Evolutionary conservation across 768 basidiomycete species (phyloP).

Genomic region (Termitomyces sp.): DNA sequence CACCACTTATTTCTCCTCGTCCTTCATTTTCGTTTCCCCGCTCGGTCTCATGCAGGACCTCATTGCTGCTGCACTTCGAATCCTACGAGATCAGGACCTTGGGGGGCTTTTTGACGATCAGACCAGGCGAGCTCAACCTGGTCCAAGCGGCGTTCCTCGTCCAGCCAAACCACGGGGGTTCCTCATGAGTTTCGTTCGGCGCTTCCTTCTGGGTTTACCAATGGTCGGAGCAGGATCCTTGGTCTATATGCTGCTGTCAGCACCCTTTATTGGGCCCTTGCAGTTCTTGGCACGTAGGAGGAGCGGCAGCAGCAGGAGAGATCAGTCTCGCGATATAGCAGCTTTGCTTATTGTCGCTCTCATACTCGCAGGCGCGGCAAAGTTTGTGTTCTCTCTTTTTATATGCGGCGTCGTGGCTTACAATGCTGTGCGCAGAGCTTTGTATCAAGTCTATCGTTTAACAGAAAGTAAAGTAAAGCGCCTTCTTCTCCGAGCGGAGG

Average conservation of each 20-base stretch:
- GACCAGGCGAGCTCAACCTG: slow-evolving; percentile 5
- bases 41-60: slow-evolving; percentile 55
- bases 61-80: slow-evolving; percentile 54
- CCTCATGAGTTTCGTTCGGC: slow-evolving; percentile 50
- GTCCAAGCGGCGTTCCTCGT: slow-evolving; percentile 7
- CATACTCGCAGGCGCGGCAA: slow-evolving; percentile 55
- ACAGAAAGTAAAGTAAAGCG: slow-evolving; percentile 57
- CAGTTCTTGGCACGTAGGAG: slow-evolving; percentile 68
- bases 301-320: slow-evolving; percentile 47
- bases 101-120: slow-evolving; percentile 32
- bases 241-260: slow-evolving; percentile 62
- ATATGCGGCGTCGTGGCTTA: neutral
- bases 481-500: slow-evolving; percentile 65
- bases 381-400: slow-evolving; percentile 32
- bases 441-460: slow-evolving; percentile 63
- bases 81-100: slow-evolving; percentile 52
- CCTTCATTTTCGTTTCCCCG: slow-evolving; percentile 43
- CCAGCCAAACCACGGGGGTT: slow-evolving; percentile 29
- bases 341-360: slow-evolving; percentile 60
- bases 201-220: slow-evolving; percentile 75
- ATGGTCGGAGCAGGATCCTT: slow-evolving; percentile 73
- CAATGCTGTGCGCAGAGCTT: slow-evolving; percentile 39
- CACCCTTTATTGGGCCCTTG: slow-evolving; percentile 60
- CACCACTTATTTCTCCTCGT: slow-evolving; percentile 31
- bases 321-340: slow-evolving; percentile 55